Base-by-base conservation (phyloP, 345 rosid species). In the Gossypium turneri region DNA sequence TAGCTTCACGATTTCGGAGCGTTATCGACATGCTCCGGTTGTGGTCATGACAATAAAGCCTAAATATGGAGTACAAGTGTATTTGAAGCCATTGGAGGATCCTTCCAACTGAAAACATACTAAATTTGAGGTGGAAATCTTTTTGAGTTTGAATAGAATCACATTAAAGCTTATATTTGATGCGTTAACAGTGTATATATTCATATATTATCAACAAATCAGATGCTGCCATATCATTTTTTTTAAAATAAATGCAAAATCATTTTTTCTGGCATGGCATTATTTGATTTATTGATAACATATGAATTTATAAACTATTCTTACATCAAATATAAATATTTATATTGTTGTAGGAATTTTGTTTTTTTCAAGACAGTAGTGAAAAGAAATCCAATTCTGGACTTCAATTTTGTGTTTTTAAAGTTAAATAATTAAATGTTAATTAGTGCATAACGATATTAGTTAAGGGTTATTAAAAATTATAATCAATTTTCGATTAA, bases 11-110 rank as follows among this genome's bases (percentile, higher is more conserved):
- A 83, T 90, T 64, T 88, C 97, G 2, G 82, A 87, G 12, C 82
- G 34, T 57, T 92, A 92, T 75, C 86, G 90, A 22, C 97, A 92
- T 81, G 97, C 97, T 43, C 97, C 97, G 0, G 78, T 92, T 17
- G 79, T 84, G 55, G 89, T 92, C 73, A 84, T 92, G 8, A 92
- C 97, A 20, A 87, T 88, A 45, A 92, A 89, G 75, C 97, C 97
- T 1, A 92, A 88, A 76, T 74, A 90, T 75, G 97, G 97, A 12
- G 97, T 92, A 67, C 97, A 88, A 70, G 79, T 92, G 12, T 79
- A 69, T 70, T 73, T 90, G 84, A 86, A 82, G 85, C 87, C 90
- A 8, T 62, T 86, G 34, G 74, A 81, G 34, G 74, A 81, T 43
- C 27, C 73, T 2, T 73, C 44, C 78, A 17, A 58, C 9, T 11